Conservation (phyloP, 2,329 filamentous ascomycete genomes). For the Chrysoporthe deuterocubensis region DNA sequence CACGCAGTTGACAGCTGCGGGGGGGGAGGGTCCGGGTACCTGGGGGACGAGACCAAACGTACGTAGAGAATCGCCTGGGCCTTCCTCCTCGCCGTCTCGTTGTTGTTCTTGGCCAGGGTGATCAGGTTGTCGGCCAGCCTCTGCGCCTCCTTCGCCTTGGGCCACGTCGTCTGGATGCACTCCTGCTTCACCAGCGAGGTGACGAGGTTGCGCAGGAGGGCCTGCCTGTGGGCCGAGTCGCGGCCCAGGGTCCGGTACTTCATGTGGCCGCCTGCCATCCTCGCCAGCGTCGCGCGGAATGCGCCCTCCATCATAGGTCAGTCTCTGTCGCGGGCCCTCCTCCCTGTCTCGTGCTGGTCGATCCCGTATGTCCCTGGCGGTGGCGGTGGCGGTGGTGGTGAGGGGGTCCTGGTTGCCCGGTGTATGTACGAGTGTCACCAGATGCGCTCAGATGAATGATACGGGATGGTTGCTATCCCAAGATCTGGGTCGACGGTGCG, state of each 20-base stretch:
- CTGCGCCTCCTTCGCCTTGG: slow-evolving; percentile 97
- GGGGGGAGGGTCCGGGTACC: not conserved
- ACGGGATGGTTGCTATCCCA: not conserved
- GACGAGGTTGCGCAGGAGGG: slow-evolving; percentile 92
- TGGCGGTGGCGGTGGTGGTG: not conserved
- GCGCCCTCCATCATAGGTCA: slow-evolving; percentile 11
- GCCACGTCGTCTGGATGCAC: slow-evolving; percentile 91
- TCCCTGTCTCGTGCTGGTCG: not conserved
- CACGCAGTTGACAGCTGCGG: no score
- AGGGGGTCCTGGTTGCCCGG: no score
- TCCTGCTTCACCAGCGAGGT: slow-evolving; percentile 94
- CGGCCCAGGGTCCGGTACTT: slow-evolving; percentile 91
- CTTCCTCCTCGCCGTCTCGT: slow-evolving; percentile 74
- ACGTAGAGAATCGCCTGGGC: slow-evolving; percentile 88
- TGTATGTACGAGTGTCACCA: not conserved
- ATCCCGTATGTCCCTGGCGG: not conserved
- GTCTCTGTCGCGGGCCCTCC: not conserved
- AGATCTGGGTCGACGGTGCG: not conserved
- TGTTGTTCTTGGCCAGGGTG: slow-evolving; percentile 91
- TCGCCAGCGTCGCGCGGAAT: slow-evolving; percentile 27
- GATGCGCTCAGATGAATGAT: not conserved
- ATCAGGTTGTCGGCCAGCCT: slow-evolving; percentile 92
- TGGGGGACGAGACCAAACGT: slow-evolving; percentile 56
- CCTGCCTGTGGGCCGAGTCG: slow-evolving; percentile 83
- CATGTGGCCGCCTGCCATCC: slow-evolving; percentile 83